Conservation (phyloP, 2,329 filamentous ascomycete species). For the Apiospora aurea region DNA sequence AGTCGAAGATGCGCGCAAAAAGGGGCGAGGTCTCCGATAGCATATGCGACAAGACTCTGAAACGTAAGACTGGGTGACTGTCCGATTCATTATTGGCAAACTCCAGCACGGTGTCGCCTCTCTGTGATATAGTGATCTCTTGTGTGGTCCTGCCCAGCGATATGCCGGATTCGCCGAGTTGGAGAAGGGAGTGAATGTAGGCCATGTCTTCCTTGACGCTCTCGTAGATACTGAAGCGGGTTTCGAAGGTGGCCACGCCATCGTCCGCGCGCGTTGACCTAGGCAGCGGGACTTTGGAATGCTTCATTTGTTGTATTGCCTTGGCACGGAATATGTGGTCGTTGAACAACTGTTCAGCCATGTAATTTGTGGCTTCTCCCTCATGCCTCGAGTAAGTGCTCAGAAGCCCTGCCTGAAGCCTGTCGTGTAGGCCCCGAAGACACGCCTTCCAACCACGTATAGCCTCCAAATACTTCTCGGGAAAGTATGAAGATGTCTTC, state of each 20-base stretch:
- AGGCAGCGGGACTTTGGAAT: conserved; percentile 41
- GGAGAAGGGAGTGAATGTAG: conserved; percentile 49
- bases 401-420: conserved; percentile 49
- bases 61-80: conserved; percentile 50
- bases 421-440: conserved; percentile 50
- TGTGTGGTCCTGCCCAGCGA: conserved; percentile 47
- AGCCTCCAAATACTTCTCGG: conserved; percentile 45
- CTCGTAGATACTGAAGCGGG: conserved; percentile 57
- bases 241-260: conserved; percentile 54
- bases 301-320: conserved; percentile 54
- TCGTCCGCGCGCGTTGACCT: conserved; percentile 52
- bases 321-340: conserved; percentile 51
- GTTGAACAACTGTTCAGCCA: conserved; percentile 51
- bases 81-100: conserved; percentile 53
- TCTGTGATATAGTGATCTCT: conserved; percentile 52
- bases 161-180: conserved; percentile 50
- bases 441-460: conserved; percentile 54
- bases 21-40: conserved; percentile 59
- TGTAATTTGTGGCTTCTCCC: conserved; percentile 50
- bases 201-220: conserved; percentile 50
- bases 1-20: conserved; percentile 55
- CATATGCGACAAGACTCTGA: conserved; percentile 59
- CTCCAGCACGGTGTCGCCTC: conserved; percentile 59
- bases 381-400: conserved; percentile 56
- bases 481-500: conserved; percentile 28